Base-by-base conservation (phyloP, 371 early-diverging fungal species). In the Entomophthora muscae region DNA sequence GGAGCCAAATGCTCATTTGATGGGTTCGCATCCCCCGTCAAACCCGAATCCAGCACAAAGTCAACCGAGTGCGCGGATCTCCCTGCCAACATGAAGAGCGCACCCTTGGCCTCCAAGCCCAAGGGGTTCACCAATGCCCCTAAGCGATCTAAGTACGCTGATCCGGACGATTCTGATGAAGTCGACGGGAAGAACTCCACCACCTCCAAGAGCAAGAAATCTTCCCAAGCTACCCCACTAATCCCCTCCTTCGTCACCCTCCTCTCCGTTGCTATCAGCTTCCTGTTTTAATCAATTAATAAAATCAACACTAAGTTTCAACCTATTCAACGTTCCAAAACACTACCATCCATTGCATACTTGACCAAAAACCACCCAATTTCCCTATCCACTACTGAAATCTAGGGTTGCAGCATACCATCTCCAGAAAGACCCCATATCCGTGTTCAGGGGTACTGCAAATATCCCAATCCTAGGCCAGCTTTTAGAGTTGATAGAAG, bases 1-100 rank as follows among this genome's bases (percentile, higher is more conserved):
- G 59, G 59, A 17, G 30, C 28, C 31, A 58, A 58, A 22, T 58
- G 59, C 22, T 24, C 24, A 3, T 58, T 58, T 31, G 31, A 58
- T 31, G 59, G 59, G 31, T 58, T 58, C 22, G 32, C 59, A 21
- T 7, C 27, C 10, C 7, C 24, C 27, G 27, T 24, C 21, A 58
- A 58, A 22, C 7, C 7, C 5, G 21, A 24, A 5, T 21, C 26
- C 31, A 30, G 22, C 32, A 58, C 24, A 17, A 30, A 58, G 13
- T 21, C 21, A 13, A 31, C 3, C 26, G 31, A 58, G 7, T 58
- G 59, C 26, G 13, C 28, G 13, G 26, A 58, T 22, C 24, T 58
- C 21, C 3, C 10, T 7, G 12, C 59, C 13, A 58, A 58, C 26
- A 22, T 58, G 30, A 58, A 58, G 26, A 31, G 21, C 31, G 27